Conservation (phyloP, 345 rosid species). For the Capsella bursapastoris region DNA sequence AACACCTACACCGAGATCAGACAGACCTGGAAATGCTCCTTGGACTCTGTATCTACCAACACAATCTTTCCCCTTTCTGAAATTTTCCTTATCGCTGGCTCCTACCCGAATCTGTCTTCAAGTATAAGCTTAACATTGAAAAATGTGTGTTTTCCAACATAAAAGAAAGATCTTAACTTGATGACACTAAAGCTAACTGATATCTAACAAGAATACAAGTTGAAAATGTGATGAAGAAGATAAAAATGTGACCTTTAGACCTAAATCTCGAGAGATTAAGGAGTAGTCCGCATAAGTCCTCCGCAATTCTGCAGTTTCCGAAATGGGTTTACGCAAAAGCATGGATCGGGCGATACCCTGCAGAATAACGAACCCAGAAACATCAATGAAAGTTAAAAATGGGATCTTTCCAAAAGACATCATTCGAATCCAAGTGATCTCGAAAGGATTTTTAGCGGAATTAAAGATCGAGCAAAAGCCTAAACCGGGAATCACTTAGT, state of each 20-base stretch:
- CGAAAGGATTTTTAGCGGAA: neutral
- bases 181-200: neutral
- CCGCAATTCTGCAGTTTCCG: constrained; percentile 25
- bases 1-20: constrained; percentile 67
- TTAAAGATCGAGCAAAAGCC: constrained; percentile 16
- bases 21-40: constrained; percentile 61
- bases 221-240: constrained; percentile 4
- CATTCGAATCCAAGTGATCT: neutral
- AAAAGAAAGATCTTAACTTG: neutral
- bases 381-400: constrained; percentile 12
- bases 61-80: constrained; percentile 58
- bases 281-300: constrained; percentile 20
- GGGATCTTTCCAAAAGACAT: constrained; percentile 12
- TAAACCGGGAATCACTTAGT: neutral
- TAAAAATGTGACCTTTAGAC: constrained; percentile 37
- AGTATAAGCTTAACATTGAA: constrained; percentile 3
- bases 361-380: constrained; percentile 2
- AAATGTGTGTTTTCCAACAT: neutral
- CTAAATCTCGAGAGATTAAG: constrained; percentile 36
- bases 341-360: constrained; percentile 37
- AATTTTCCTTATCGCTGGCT: constrained; percentile 62
- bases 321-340: constrained; percentile 37
- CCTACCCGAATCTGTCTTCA: constrained; percentile 59
- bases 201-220: neutral
- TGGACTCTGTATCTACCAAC: constrained; percentile 68